Conservation (phyloP, 2,329 filamentous ascomycete species). For the Thelonectria olida region DNA sequence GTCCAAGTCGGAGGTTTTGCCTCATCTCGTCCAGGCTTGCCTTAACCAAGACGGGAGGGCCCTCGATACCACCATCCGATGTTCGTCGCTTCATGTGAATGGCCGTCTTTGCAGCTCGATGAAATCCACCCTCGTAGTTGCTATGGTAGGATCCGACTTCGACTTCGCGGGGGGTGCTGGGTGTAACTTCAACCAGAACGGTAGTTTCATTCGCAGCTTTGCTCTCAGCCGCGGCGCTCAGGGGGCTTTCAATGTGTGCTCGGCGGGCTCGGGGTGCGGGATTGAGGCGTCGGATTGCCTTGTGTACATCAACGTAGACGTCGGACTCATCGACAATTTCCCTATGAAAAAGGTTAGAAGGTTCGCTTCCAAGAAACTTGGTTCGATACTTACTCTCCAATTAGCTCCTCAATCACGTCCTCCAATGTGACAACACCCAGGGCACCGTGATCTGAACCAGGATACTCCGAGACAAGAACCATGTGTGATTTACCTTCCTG, state of each 20-base stretch:
- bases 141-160: slow-evolving; percentile 50
- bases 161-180: slow-evolving; percentile 49
- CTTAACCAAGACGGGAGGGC: slow-evolving; percentile 62
- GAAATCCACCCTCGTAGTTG: slow-evolving; percentile 50
- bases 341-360: slow-evolving; percentile 54
- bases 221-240: slow-evolving; percentile 42
- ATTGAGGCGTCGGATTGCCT: slow-evolving; percentile 89
- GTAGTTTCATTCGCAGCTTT: slow-evolving; percentile 43
- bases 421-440: slow-evolving; percentile 95
- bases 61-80: slow-evolving; percentile 63
- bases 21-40: slow-evolving; percentile 70
- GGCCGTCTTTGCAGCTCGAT: slow-evolving; percentile 60
- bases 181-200: slow-evolving; percentile 50
- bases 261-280: slow-evolving; percentile 82
- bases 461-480: slow-evolving; percentile 91
- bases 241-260: slow-evolving; percentile 48
- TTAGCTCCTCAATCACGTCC: slow-evolving; percentile 97
- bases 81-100: slow-evolving; percentile 69
- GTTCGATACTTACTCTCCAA: slow-evolving; percentile 80
- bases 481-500: slow-evolving; percentile 99
- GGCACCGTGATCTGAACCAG: slow-evolving; percentile 90
- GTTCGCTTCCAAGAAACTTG: background rate
- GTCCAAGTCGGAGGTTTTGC: slow-evolving; percentile 71
- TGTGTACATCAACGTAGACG: slow-evolving; percentile 97
- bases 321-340: slow-evolving; percentile 99